These are phyloP conservation scores for Suhomyces pyralidae DNA, from an alignment of 805 yeast genomes.

Conservation along the genomic window DNA sequence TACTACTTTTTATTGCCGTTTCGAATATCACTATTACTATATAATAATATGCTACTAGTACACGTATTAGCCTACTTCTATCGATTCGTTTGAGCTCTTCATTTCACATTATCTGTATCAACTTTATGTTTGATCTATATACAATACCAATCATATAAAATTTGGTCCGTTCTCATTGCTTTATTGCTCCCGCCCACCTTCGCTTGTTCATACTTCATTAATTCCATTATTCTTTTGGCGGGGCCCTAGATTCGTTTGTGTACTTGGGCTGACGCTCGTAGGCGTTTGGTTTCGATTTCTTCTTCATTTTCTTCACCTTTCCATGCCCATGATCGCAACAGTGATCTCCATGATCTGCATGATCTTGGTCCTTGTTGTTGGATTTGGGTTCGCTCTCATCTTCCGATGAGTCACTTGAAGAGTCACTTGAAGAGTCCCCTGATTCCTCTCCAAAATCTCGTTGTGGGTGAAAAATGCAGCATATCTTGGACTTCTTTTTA, in stretches of 20 bases:
- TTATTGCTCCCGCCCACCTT: not conserved
- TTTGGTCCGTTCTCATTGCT: not conserved
- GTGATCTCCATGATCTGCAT: conserved; percentile 30
- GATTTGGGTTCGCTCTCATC: conserved; percentile 7
- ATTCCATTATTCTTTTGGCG: not conserved
- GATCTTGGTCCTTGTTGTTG: conserved; percentile 17
- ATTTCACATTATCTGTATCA: not conserved
- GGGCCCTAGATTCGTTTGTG: conserved; percentile 15
- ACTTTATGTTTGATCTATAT: not conserved
- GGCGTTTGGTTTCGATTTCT: conserved; percentile 63
- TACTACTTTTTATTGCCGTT: not conserved
- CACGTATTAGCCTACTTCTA: not conserved
- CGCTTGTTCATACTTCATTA: not conserved
- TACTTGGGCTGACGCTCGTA: conserved; percentile 84
- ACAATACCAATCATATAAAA: not conserved
- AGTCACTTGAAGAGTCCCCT: conserved; percentile 19
- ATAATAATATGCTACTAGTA: not conserved
- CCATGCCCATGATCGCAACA: conserved; percentile 25
- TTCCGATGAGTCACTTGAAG: conserved; percentile 27
- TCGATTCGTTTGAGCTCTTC: not conserved
- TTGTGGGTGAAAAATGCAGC: conserved; percentile 84
- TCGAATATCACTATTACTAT: not conserved
- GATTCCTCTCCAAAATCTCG: conserved; percentile 50
- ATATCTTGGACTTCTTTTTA: conserved; percentile 87
- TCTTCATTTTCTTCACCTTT: conserved; percentile 19